phyloP scores from a whole-genome alignment of 2,329 filamentous ascomycete species.

The Fusarium concolor region DNA sequence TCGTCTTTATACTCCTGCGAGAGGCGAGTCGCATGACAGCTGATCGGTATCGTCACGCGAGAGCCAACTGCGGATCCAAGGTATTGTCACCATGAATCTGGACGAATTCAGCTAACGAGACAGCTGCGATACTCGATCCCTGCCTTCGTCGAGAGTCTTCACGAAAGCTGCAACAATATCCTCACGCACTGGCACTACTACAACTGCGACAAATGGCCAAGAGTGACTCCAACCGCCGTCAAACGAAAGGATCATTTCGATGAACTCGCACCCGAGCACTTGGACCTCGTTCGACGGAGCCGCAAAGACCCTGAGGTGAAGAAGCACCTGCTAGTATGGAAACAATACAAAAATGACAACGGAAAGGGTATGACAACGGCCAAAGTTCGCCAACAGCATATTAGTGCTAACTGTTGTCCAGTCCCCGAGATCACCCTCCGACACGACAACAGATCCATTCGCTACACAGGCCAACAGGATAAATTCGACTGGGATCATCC shows the following conservation, averaged over 20 bases:
- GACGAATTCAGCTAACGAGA: not conserved
- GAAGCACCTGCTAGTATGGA: slow-evolving; percentile 45
- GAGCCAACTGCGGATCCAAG: slow-evolving; percentile 50
- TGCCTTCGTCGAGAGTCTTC: slow-evolving; percentile 57
- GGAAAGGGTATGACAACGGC: slow-evolving; percentile 26
- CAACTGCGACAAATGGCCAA: slow-evolving; percentile 51
- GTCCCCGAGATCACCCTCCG: slow-evolving; percentile 2
- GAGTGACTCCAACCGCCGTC: slow-evolving; percentile 42
- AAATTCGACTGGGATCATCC: slow-evolving; percentile 55
- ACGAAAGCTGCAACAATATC: slow-evolving; percentile 59
- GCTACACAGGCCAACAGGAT: slow-evolving; percentile 44
- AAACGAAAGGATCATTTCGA: slow-evolving; percentile 46
- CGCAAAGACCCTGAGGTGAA: slow-evolving; percentile 39
- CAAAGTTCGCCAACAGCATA: not conserved
- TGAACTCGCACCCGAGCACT: slow-evolving; percentile 49
- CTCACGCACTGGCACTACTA: slow-evolving; percentile 65
- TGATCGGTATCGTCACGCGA: slow-evolving; percentile 58
- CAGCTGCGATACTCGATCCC: slow-evolving; percentile 55
- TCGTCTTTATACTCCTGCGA: slow-evolving; percentile 57
- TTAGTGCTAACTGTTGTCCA: slow-evolving; percentile 13
- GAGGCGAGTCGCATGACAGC: slow-evolving; percentile 55
- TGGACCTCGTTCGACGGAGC: slow-evolving; percentile 49
- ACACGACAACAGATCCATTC: not conserved
- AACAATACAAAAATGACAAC: slow-evolving; percentile 41
- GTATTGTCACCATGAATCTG: slow-evolving; percentile 4